Conservation (phyloP, 306 rosid species). For the Prunus davidiana region DNA sequence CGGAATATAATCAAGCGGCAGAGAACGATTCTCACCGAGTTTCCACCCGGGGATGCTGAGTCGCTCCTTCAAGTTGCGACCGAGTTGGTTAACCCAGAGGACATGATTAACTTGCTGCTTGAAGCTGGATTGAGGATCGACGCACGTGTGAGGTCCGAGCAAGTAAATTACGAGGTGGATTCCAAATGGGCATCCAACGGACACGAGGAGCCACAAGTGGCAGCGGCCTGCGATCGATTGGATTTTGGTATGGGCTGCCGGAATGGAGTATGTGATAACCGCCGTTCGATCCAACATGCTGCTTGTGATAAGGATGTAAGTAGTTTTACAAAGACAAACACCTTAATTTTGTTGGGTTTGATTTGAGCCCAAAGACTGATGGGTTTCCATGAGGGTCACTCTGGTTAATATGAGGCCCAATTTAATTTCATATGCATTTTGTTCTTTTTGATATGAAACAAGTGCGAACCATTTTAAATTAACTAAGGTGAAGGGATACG, state of each 20-base stretch:
- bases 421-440: neutral
- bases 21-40: constrained; percentile 45
- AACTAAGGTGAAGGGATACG: too few species aligned
- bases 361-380: too few species aligned
- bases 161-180: neutral
- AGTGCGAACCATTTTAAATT: too few species aligned
- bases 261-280: constrained; percentile 13
- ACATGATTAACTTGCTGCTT: constrained; percentile 57
- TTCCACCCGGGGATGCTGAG: constrained; percentile 35
- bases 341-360: too few species aligned
- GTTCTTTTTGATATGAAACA: too few species aligned
- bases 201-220: constrained; percentile 46
- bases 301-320: constrained; percentile 42
- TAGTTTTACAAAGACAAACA: neutral
- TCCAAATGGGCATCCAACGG: constrained; percentile 20
- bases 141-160: constrained; percentile 8
- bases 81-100: constrained; percentile 52
- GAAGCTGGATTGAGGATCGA: constrained; percentile 66
- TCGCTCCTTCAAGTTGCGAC: constrained; percentile 54
- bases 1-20: constrained; percentile 57
- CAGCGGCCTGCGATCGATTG: constrained; percentile 29
- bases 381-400: too few species aligned
- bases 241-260: constrained; percentile 13
- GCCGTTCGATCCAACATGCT: constrained; percentile 16
- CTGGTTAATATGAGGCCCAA: neutral